Base-by-base conservation (phyloP, 305 asterid species). In the Galium porrigens region DNA sequence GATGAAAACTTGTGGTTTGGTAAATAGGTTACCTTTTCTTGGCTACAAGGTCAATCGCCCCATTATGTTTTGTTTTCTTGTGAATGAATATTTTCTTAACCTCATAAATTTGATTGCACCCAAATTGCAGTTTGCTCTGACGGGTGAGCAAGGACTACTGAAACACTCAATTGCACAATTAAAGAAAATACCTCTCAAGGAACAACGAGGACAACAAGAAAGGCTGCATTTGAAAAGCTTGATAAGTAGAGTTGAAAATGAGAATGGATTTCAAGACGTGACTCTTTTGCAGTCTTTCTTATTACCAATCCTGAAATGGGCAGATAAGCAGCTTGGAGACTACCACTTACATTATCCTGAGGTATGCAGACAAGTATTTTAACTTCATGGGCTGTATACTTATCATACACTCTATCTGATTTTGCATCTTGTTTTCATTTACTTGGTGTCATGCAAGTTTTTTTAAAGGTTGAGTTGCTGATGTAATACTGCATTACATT, bases 181-280 rank as follows among this genome's bases (percentile, higher is more conserved):
- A 83, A 92, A 87, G 80, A 92, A 82, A 82, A 83, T 92, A 75
- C 97, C 99, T 48, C 64, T 86, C 59, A 92, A 86, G 88, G 99
- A 92, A 79, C 96, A 92, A 76, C 82, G 96, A 72, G 99, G 99
- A 58, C 86, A 89, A 66, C 95, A 89, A 73, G 99, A 92, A 77
- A 86, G 86, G 74, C 63, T 84, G 78, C 99, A 89, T 80, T 83
- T 92, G 82, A 92, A 86, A 79, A 92, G 87, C 84, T 79, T 89
- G 83, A 81, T 82, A 66, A 83, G 91, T 74, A 84, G 84, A 80
- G 80, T 92, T 70, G 94, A 86, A 80, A 80, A 68, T 66, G 94
- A 84, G 58, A 82, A 79, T 71, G 94, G 86, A 57, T 77, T 67
- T 69, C 84, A 84, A 76, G 96, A 92, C 75, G 76, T 81, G 77